Percentiles rank a stretch among this genome's conserved stretches.
Conservation (phyloP, 2,329 filamentous ascomycete species). For the Fusarium sp. region DNA sequence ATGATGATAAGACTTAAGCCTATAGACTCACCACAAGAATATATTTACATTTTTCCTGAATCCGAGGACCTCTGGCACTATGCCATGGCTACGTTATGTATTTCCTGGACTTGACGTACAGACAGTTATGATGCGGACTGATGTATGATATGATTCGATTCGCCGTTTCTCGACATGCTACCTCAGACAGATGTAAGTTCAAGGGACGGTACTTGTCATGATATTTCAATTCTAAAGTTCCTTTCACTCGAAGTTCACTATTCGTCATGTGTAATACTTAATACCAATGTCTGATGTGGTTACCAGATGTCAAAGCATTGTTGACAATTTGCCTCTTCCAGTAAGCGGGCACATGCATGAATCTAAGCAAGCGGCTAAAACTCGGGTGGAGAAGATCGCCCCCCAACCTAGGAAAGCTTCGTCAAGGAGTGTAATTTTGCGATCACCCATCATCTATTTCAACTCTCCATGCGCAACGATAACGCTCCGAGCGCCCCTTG, state of each 20-base stretch:
- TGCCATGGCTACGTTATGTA: neutral
- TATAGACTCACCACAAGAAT: neutral
- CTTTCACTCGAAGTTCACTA: neutral
- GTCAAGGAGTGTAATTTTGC: conserved; percentile 43
- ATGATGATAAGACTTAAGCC: neutral
- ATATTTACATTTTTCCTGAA: neutral
- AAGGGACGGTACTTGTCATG: neutral
- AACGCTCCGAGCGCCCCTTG: conserved; percentile 48
- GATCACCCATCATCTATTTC: conserved; percentile 42
- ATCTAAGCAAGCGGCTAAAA: conserved; percentile 45
- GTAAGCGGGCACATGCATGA: conserved; percentile 17
- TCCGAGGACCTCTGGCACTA: neutral
- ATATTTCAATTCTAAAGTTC: neutral
- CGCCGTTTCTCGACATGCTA: neutral
- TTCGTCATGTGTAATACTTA: neutral
- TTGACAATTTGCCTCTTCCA: conserved; percentile 17
- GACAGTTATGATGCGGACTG: neutral
- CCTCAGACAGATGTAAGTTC: neutral
- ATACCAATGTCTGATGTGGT: neutral
- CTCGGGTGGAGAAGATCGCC: conserved; percentile 44
- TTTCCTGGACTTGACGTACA: neutral
- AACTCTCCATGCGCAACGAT: conserved; percentile 51
- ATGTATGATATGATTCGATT: neutral
- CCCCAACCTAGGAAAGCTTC: conserved; percentile 42
- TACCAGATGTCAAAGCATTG: neutral